These are phyloP conservation scores for Suhomyces bokatorum DNA, from an alignment of 1,139 yeast species.

Conservation along the genomic window DNA sequence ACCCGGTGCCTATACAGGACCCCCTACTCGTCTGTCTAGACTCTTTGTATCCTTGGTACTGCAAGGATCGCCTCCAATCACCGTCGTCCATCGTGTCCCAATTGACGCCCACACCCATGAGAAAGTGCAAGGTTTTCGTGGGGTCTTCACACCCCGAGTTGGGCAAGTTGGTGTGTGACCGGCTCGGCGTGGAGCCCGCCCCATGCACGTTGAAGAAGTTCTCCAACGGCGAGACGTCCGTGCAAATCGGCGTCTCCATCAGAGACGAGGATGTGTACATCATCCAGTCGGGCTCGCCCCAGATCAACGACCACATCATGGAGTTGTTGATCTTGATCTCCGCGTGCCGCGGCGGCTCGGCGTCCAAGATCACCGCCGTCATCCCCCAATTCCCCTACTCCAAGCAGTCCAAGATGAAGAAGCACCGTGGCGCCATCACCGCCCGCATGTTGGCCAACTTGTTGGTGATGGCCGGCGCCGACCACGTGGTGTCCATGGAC, in stretches of 20 bases:
- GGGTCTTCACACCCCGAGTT: constrained; percentile 96
- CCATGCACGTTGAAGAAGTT: constrained; percentile 89
- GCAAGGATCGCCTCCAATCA: neutral
- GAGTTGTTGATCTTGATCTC: constrained; percentile 88
- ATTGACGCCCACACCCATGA: constrained; percentile 49
- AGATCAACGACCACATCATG: constrained; percentile 94
- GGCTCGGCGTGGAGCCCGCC: constrained; percentile 93
- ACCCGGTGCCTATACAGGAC: neutral
- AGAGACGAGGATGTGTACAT: constrained; percentile 97
- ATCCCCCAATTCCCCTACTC: constrained; percentile 98
- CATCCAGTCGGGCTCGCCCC: constrained; percentile 88
- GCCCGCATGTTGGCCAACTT: constrained; percentile 98
- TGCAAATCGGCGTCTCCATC: constrained; percentile 90
- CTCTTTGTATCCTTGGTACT: neutral
- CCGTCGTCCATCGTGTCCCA: constrained; percentile 7
- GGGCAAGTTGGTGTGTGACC: constrained; percentile 85
- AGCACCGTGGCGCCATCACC: constrained; percentile 97
- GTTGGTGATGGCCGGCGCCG: constrained; percentile 98
- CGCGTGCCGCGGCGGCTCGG: constrained; percentile 97
- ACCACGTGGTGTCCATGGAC: constrained; percentile 97
- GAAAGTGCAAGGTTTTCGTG: constrained; percentile 94
- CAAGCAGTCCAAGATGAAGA: constrained; percentile 96
- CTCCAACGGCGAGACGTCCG: constrained; percentile 96
- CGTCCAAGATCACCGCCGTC: constrained; percentile 94
- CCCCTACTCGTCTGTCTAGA: neutral